Evolutionary conservation across 495 filamentous ascomycete species (phyloP), one percentile per base, ranked within the genome.

Genomic region (Penicillium lividum): DNA sequence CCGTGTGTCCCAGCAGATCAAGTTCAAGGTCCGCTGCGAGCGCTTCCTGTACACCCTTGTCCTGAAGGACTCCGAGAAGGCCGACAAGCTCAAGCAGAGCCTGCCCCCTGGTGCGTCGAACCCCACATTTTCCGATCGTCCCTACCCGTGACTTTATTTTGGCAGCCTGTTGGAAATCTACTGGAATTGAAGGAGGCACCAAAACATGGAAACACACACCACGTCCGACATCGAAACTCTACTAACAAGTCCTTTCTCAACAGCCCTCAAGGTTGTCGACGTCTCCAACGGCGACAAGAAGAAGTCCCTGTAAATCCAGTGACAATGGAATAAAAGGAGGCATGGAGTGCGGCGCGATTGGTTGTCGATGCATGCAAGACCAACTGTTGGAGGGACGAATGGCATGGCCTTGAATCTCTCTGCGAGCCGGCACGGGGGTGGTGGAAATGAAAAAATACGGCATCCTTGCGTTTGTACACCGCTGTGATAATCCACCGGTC

Each of bases 21-120:
- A 99, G 86, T 98, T 99, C 90, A 99, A 99, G 89, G 95, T 99
- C 85, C 91, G 94, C 75, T 98, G 94, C 85, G 80, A 89, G 69
- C 84, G 89, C 67, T 88, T 91, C 82, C 81, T 98, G 66, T 99
- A 99, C 88, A 96, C 95, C 66, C 87, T 98, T 61, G 89, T 94
- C 73, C 87, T 99, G 69, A 96, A 96, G 85, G 91, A 98, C 80
- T 84, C 86, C 69, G 94, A 97, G 68, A 98, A 97, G 90, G 94
- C 93, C 75, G 94, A 98, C 83, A 99, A 99, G 89, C 87, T 99
- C 63, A 98, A 97, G 90, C 93, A 98, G 87, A 91, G 86, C 78
- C 82, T 99, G 57, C 95, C 94, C 61, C 95, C 94, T 70, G 85
- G 94, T 98, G 89, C 70, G 89, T 80, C 61, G 34, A 59, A 56